These are phyloP conservation scores for Elymus sibiricus DNA, from an alignment of 176 grass and related monocot species.

Conservation along the genomic window DNA sequence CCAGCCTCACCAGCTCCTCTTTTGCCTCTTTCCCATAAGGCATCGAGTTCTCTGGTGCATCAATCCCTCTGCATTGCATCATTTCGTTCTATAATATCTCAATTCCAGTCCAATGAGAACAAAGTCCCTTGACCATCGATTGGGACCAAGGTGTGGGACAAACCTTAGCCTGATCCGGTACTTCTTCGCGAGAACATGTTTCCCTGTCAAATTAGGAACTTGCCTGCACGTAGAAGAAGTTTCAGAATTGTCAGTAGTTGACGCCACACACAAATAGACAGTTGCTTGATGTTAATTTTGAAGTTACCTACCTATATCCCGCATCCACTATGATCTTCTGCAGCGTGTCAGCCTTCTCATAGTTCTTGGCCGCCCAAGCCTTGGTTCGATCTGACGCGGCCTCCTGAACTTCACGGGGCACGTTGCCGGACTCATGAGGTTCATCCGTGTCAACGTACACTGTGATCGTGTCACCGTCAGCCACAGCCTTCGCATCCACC, in stretches of 20 bases:
- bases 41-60: slow-evolving; percentile 85
- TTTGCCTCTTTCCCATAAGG: slow-evolving; percentile 81
- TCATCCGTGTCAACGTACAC: slow-evolving; percentile 51
- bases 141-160: background rate
- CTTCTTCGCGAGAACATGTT: slow-evolving; percentile 54
- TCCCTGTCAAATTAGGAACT: slow-evolving; percentile 11
- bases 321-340: slow-evolving; percentile 67
- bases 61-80: slow-evolving; percentile 66
- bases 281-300: background rate
- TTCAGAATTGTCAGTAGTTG: background rate
- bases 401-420: slow-evolving; percentile 41
- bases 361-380: slow-evolving; percentile 32
- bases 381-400: slow-evolving; percentile 12
- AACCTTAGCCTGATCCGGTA: slow-evolving; percentile 83
- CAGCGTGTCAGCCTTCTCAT: slow-evolving; percentile 42
- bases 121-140: background rate
- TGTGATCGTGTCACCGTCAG: slow-evolving; percentile 73
- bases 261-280: background rate
- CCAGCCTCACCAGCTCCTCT: slow-evolving; percentile 59
- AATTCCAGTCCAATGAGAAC: background rate
- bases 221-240: slow-evolving; percentile 36
- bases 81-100: background rate
- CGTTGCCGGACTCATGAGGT: slow-evolving; percentile 37
- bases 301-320: slow-evolving; percentile 75
- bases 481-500: slow-evolving; percentile 65